A percentile compares a stretch with the other conserved stretches of the same genome.
Conservation (phyloP, 805 yeast genomes). For the Candida peoriensis region DNA sequence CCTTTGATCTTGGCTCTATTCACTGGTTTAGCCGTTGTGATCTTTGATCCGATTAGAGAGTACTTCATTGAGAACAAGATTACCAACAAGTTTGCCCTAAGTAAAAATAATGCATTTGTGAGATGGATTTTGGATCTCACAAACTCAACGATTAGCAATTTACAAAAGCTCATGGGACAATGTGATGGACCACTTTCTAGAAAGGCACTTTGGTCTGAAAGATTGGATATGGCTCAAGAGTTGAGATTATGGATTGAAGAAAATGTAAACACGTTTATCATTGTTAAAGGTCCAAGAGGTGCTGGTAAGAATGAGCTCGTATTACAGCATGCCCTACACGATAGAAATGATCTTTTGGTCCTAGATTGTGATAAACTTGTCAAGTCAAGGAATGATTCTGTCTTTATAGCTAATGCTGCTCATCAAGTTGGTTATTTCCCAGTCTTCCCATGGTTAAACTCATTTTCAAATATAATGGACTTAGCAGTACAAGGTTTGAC, state of each 20-base stretch:
- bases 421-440: constrained; percentile 87
- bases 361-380: constrained; percentile 76
- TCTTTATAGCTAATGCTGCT: constrained; percentile 64
- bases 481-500: constrained; percentile 84
- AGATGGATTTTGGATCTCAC: constrained; percentile 31
- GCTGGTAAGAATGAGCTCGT: constrained; percentile 88
- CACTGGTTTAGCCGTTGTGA: constrained; percentile 75
- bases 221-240: constrained; percentile 62
- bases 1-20: constrained; percentile 75
- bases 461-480: constrained; percentile 73
- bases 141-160: constrained; percentile 28
- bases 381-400: constrained; percentile 70
- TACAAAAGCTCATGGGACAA: constrained; percentile 31
- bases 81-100: constrained; percentile 50
- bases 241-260: constrained; percentile 78
- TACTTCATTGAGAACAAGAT: constrained; percentile 73
- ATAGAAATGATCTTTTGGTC: constrained; percentile 56
- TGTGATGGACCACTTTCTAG: constrained; percentile 19
- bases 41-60: constrained; percentile 91
- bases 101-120: constrained; percentile 36
- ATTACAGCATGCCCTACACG: constrained; percentile 56
- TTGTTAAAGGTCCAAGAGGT: constrained; percentile 90
- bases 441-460: constrained; percentile 87
- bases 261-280: constrained; percentile 83
- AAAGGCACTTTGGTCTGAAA: constrained; percentile 60